Conservation (phyloP, 129 eudicot genomes). For the Scalesia atractyloides region DNA sequence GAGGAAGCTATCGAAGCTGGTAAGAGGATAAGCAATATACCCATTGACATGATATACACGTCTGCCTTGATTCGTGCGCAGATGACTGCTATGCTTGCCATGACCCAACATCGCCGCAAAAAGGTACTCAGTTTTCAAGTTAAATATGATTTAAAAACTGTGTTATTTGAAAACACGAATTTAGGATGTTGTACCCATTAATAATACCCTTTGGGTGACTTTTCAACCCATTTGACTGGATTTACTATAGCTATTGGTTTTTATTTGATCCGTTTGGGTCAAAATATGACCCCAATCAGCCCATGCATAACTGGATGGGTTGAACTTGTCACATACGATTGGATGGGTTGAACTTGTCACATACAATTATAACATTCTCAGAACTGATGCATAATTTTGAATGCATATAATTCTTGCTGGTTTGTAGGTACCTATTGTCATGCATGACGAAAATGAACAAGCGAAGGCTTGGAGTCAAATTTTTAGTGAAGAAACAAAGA, state of each 20-base stretch:
- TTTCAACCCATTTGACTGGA: not conserved
- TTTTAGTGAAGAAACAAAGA: slow-evolving; percentile 83
- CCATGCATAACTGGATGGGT: not conserved
- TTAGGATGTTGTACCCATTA: not conserved
- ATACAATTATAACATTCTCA: not conserved
- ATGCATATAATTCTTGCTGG: not conserved
- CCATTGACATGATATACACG: slow-evolving; percentile 86
- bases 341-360: not conserved
- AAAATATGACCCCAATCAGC: not conserved
- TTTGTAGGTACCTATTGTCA: slow-evolving; percentile 81
- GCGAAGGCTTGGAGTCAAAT: slow-evolving; percentile 91
- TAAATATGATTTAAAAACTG: not conserved
- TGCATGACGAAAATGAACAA: slow-evolving; percentile 86
- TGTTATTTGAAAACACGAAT: not conserved
- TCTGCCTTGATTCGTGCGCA: slow-evolving; percentile 95
- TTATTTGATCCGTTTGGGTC: not conserved
- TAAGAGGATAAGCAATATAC: slow-evolving; percentile 84
- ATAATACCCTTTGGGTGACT: not conserved
- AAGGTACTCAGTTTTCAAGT: slow-evolving; percentile 45
- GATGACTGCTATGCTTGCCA: slow-evolving; percentile 99
- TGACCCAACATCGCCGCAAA: slow-evolving; percentile 93
- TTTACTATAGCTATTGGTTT: not conserved
- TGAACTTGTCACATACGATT: not conserved
- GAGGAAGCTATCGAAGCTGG: slow-evolving; percentile 99
- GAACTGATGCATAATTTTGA: not conserved